phyloP scores from a whole-genome alignment of 2,329 filamentous ascomycete genomes.

The Chrysoporthe puriensis region DNA sequence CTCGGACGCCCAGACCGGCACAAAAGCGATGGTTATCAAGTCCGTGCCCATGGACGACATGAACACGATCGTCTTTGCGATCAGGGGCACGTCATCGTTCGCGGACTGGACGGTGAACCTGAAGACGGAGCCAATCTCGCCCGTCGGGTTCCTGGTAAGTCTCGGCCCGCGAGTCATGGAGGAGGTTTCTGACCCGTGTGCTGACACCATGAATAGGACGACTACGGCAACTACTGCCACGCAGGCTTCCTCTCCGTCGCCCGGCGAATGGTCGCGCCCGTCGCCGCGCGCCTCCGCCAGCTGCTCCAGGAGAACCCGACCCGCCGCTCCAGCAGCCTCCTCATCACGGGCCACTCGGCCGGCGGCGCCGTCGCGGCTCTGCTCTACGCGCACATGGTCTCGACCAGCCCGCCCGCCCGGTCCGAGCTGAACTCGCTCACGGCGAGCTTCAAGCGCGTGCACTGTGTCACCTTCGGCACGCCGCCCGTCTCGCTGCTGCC shows the following conservation, averaged over 20 bases:
- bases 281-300: slow-evolving; percentile 70
- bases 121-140: slow-evolving; percentile 67
- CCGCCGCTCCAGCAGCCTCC: slow-evolving; percentile 67
- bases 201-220: slow-evolving; percentile 54
- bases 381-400: slow-evolving; percentile 81
- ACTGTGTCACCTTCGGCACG: slow-evolving; percentile 85
- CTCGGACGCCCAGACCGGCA: slow-evolving; percentile 73
- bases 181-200: not conserved
- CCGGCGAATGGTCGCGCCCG: slow-evolving; percentile 72
- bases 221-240: slow-evolving; percentile 77
- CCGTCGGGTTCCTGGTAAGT: slow-evolving; percentile 66
- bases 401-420: slow-evolving; percentile 53
- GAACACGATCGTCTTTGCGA: slow-evolving; percentile 80
- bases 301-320: slow-evolving; percentile 73
- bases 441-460: slow-evolving; percentile 74
- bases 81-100: slow-evolving; percentile 78
- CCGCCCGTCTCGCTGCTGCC: slow-evolving; percentile 77
- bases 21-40: slow-evolving; percentile 85
- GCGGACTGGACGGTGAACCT: slow-evolving; percentile 89
- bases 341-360: slow-evolving; percentile 86
- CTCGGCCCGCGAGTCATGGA: not conserved
- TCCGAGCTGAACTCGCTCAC: slow-evolving; percentile 74
- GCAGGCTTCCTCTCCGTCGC: slow-evolving; percentile 79
- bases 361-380: slow-evolving; percentile 82
- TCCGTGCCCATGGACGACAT: slow-evolving; percentile 77